Base-by-base conservation (phyloP, 2,329 filamentous ascomycete genomes). In the Fusarium buharicum region DNA sequence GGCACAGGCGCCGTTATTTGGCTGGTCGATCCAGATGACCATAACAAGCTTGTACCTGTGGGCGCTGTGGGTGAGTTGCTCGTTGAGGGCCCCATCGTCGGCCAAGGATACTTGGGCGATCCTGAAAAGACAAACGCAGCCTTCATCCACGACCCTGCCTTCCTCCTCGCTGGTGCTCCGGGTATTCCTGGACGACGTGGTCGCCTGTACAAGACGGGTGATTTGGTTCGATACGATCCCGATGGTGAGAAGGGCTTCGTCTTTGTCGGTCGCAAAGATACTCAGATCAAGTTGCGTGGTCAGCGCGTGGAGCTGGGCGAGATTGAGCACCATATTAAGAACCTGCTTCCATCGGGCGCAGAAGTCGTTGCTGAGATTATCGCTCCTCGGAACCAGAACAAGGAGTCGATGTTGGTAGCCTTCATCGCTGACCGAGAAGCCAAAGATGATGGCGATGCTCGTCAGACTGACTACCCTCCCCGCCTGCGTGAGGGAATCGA, bases 271-370 rank as follows among this genome's bases (percentile, higher is more conserved):
- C 81, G 89, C 44, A 88, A 86, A 64, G 88, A 90, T 66, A 83
- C 83, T n/a, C 87, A 88, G 71, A 83, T 89, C 50, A 91, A 91
- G 74, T 75, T 90, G 24, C 79, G 82, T 11, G 90, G 90, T 22
- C 88, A 85, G 62, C 78, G 88, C 50, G 82, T 89, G 47, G 90
- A 88, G 73, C 78, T 87, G 17, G 78, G 79, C 1, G 82, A 84
- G 62, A 81, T 84, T 7, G 82, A 84, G 62, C 78, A 81, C 51
- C 78, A 83, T 56, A 77, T 83, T 53, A 74, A 75, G 12, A 72
- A 75, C 27, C 33, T 67, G 10, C 67, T 84, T 12, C 78, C 79
- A 0, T 55, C 73, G 0, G 75, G 74, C 0, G 77, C 76, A 2
- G 77, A 76, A 31, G 78, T 83, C 0, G 79, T 77, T 0, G 79